Evolutionary conservation across 192 early-diverging fungal species (phyloP), one percentile per base, ranked within the genome.

Genomic region (Coemansia pectinata): DNA sequence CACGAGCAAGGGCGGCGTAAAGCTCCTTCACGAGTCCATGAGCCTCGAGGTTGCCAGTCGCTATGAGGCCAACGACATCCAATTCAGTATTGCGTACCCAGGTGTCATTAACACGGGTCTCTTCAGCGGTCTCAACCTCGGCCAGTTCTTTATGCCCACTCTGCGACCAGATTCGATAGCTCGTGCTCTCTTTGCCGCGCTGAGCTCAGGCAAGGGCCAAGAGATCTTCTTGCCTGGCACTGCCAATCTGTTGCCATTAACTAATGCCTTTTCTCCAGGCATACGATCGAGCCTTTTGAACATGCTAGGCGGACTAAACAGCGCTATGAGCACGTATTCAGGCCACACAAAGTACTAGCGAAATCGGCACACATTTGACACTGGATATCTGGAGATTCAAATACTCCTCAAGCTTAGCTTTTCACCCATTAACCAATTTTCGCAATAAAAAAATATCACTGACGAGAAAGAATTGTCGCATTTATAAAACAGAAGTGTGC

Each of bases 1-100:
- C 61, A 90, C 93, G 15, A 87, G 90, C 55, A 96, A 96, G 70
- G 88, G 91, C 23, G 94, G 88, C 31, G 83, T 92, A 12, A 86
- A 85, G 58, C 80, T 88, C 7, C 90, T 93, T 50, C 88, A 87
- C 50, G 94, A 96, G 69, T 70, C 87, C 6, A 79, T 96, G 27
- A 89, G 90, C 48, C 89, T 90, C 69, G 94, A 96, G 73, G 84
- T 93, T 21, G 70, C 72, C 19, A 71, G 76, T 48, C 80, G 88
- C 67, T 93, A 89, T 72, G 82, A 78, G 21, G 78, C 75, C 3
- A 86, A 85, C 9, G 83, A 90, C 67, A 81, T 96, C 62, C 85
- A 88, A 38, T 86, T 90, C n/a, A 88, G 88, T 0, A 77, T 89
- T 45, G 86, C 93, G 11, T 89, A 85, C 67, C 91, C 92, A 1